Evolutionary conservation across 192 early-diverging fungal genomes (phyloP), one percentile per base, ranked within the genome.

Genomic region (Coemansia sp.): DNA sequence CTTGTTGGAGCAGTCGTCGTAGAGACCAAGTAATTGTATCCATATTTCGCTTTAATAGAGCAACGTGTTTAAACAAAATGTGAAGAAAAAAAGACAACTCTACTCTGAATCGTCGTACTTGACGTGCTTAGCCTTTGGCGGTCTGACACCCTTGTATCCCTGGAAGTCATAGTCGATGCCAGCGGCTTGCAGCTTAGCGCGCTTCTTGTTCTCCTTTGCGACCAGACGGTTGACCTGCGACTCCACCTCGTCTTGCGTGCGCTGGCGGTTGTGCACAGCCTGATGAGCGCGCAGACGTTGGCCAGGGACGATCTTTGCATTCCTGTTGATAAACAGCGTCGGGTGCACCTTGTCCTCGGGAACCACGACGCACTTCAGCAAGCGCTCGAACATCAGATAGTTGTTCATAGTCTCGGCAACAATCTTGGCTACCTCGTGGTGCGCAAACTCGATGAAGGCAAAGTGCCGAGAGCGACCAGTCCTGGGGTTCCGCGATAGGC

Each of bases 401-500:
- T 95, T 95, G 84, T 99, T 68, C 97, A 99, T 99, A 13, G 97
- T 99, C 21, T 94, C 90, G 11, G 94, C 94, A 3, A 95, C 97
- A 61, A 98, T 94, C 54, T 86, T 62, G 17, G 97, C 97, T 13
- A 94, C 93, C 46, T 93, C 90, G 36, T 76, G 75, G 48, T 87
- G 81, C 6, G 74, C 83, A 71, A 99, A 99, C 77, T 98, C 93
- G 64, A 99, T 92, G 66, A 95, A 99, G 1, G 90, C 97, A 73
- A 89, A 99, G 76, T 99, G 96, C 81, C 92, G 93, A 10, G 95
- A 94, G 42, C 75, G 73, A 5, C 93, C 95, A n/a, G 95, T 98
- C 83, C 90, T 92, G 65, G 92, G 94, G 83, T 93, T 98, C 44
- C 96, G 87, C 34, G 92, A 92, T 42, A 98, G 72, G 50, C 93